phyloP scores from a whole-genome alignment of 352 stramenopile genomes.

The Phytophthora palmivora region DNA sequence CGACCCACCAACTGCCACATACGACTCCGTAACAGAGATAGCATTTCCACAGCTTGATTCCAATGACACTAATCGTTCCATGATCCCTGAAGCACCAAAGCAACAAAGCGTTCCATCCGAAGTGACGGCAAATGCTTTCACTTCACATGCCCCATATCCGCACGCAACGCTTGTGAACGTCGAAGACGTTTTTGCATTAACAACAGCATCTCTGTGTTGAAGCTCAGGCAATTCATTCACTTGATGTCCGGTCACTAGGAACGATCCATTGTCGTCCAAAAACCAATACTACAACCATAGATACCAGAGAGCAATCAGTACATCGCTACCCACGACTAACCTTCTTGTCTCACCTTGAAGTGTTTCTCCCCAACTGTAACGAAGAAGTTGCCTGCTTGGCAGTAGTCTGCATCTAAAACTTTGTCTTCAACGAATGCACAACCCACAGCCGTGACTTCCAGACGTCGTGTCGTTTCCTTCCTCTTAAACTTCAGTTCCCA shows the following conservation, averaged over 20 bases:
- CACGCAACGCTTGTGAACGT: constrained; percentile 80
- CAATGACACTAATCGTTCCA: constrained; percentile 81
- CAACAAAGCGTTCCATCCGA: constrained; percentile 79
- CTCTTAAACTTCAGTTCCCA: constrained; percentile 65
- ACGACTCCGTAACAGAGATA: constrained; percentile 79
- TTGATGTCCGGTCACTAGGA: constrained; percentile 60
- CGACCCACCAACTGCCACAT: constrained; percentile 70
- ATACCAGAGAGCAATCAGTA: constrained; percentile 6
- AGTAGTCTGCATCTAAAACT: constrained; percentile 76
- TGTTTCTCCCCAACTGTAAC: constrained; percentile 85
- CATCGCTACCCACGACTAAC: background rate
- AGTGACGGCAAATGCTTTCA: constrained; percentile 82
- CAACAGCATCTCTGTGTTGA: constrained; percentile 57
- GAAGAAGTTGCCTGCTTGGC: constrained; percentile 76
- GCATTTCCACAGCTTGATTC: constrained; percentile 66
- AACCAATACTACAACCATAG: constrained; percentile 70
- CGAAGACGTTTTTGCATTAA: constrained; percentile 65
- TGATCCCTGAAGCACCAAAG: constrained; percentile 74
- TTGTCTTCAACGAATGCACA: constrained; percentile 70
- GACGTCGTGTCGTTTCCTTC: constrained; percentile 18
- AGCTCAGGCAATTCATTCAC: constrained; percentile 71
- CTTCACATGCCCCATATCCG: constrained; percentile 51
- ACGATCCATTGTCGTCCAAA: constrained; percentile 55
- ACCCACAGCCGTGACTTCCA: constrained; percentile 43
- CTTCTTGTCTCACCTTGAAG: constrained; percentile 55